A percentile compares a stretch with the other conserved stretches of the same genome.
phyloP scores from a whole-genome alignment of 768 basidiomycete genomes.

The Termitomyces eurrhizus region DNA sequence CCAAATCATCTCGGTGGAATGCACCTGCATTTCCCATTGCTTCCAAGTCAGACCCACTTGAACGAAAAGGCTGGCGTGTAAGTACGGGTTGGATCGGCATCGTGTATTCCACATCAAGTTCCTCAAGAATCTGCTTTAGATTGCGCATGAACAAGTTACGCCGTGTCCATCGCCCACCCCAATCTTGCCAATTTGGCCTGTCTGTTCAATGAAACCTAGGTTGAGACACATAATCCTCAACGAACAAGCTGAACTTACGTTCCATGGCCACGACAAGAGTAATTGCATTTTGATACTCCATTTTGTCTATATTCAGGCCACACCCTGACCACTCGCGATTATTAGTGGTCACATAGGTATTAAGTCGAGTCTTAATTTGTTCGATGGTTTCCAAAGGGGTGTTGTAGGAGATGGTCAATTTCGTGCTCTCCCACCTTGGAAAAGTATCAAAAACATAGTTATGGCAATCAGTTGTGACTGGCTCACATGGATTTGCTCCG shows the following conservation, averaged over 20 bases:
- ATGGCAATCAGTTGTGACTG: not conserved
- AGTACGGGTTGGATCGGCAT: conserved; percentile 73
- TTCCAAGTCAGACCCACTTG: conserved; percentile 1
- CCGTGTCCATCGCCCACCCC: conserved; percentile 76
- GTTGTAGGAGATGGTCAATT: conserved; percentile 59
- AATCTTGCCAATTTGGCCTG: conserved; percentile 83
- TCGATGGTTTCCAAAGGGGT: conserved; percentile 72
- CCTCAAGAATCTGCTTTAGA: conserved; percentile 67
- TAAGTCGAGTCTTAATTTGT: conserved; percentile 54
- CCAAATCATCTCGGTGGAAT: conserved; percentile 16
- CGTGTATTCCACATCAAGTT: conserved; percentile 66
- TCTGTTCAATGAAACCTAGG: conserved; percentile 26
- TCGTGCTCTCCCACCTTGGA: conserved; percentile 64
- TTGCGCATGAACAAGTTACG: conserved; percentile 75
- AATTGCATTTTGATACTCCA: conserved; percentile 75
- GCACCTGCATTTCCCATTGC: conserved; percentile 25
- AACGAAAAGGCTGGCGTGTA: conserved; percentile 30
- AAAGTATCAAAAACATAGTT: not conserved
- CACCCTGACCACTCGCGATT: conserved; percentile 70
- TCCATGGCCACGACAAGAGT: conserved; percentile 65
- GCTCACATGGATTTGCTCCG: conserved; percentile 71
- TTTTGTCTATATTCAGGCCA: conserved; percentile 68
- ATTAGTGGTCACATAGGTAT: conserved; percentile 57
- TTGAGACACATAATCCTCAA: not conserved
- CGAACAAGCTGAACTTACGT: conserved; percentile 40